Percentiles rank a stretch among this genome's conserved stretches.
phyloP scores from a whole-genome alignment of 2,329 filamentous ascomycete genomes.

The Xylaria multiplex region DNA sequence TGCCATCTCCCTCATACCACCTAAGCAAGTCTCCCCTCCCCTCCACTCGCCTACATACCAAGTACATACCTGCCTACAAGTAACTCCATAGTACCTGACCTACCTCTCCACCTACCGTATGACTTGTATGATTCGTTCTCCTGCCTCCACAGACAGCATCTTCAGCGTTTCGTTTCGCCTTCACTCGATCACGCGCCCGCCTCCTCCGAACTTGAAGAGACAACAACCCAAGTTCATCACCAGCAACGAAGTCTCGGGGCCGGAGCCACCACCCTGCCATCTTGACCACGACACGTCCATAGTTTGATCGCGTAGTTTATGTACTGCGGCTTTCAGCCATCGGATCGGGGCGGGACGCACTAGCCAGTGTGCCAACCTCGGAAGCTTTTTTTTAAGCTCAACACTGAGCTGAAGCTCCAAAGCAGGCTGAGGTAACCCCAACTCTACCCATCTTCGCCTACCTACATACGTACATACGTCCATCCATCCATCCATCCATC shows the following conservation, averaged over 20 bases:
- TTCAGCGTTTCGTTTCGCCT: constrained; percentile 19
- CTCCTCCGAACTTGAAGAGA: not conserved
- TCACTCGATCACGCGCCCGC: constrained; percentile 29
- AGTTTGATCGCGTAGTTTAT: not conserved
- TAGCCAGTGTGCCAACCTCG: not conserved
- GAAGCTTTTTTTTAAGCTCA: constrained; percentile 4
- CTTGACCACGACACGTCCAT: not conserved
- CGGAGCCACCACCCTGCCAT: not conserved
- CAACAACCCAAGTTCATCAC: constrained; percentile 10
- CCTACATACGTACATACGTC: not conserved
- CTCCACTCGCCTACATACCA: not conserved
- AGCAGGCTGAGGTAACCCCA: constrained; percentile 34
- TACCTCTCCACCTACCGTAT: not conserved
- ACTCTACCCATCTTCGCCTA: constrained; percentile 16
- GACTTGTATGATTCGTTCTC: constrained; percentile 14
- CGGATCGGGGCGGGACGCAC: constrained; percentile 3
- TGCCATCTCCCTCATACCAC: constrained; percentile 10
- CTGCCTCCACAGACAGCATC: constrained; percentile 26
- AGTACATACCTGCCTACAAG: not conserved
- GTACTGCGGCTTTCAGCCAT: not conserved
- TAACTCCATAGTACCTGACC: no score
- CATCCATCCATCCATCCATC: not conserved
- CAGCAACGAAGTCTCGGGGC: not conserved
- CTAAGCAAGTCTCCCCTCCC: not conserved
- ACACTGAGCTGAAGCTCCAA: constrained; percentile 21